Evolutionary conservation across 2,329 filamentous ascomycete species (phyloP).

Genomic region (Penicillium glabrum): DNA sequence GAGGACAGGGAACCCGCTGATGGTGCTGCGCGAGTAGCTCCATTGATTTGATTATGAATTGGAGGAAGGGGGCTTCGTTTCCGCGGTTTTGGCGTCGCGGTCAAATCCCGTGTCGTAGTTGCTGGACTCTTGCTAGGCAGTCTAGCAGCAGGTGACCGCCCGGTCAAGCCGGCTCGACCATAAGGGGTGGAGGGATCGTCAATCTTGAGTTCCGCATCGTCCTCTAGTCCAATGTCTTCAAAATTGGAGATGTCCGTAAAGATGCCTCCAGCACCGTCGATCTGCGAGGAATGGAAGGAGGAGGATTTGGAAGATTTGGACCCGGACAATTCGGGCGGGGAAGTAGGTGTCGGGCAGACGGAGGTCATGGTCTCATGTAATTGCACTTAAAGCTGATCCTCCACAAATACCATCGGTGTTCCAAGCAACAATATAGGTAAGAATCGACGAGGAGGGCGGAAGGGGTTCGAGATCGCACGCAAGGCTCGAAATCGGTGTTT

Average conservation of each 20-base stretch:
- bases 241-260: slow-evolving; percentile 78
- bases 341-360: slow-evolving; percentile 57
- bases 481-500: slow-evolving; percentile 8
- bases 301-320: slow-evolving; percentile 92
- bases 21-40: slow-evolving; percentile 24
- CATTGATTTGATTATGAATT: slow-evolving; percentile 28
- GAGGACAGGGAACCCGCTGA: slow-evolving; percentile 26
- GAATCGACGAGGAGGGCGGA: slow-evolving; percentile 13
- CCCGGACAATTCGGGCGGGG: slow-evolving; percentile 74
- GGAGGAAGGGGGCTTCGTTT: slow-evolving; percentile 24
- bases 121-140: slow-evolving; percentile 28
- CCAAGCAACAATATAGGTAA: slow-evolving; percentile 12
- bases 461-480: slow-evolving; percentile 18
- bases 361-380: slow-evolving; percentile 44
- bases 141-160: slow-evolving; percentile 28
- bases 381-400: slow-evolving; percentile 12
- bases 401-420: slow-evolving; percentile 8
- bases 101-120: slow-evolving; percentile 36
- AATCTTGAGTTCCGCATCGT: slow-evolving; percentile 54
- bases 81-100: slow-evolving; percentile 26
- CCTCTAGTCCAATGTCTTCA: slow-evolving; percentile 87
- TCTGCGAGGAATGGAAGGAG: slow-evolving; percentile 75
- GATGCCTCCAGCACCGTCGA: slow-evolving; percentile 66
- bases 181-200: slow-evolving; percentile 30
- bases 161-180: slow-evolving; percentile 23